A percentile compares a stretch with the other conserved stretches of the same genome.
These are phyloP conservation scores for Collybia nuda DNA, from an alignment of 768 basidiomycete species.

Conservation along the genomic window DNA sequence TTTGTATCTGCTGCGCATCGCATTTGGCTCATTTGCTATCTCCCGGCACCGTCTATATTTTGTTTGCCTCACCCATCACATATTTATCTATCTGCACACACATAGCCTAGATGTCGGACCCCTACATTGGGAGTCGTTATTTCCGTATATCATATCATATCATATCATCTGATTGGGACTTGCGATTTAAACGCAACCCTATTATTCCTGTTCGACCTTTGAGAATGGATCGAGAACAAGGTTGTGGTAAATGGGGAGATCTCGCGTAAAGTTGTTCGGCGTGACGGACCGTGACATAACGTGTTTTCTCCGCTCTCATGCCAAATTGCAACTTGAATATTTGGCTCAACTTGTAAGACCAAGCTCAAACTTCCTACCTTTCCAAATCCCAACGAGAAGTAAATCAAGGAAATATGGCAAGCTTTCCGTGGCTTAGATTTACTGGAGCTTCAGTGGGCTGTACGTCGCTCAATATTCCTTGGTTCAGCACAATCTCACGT, in stretches of 20 bases:
- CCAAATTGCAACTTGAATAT: not conserved
- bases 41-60: constrained; percentile 5
- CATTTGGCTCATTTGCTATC: not conserved
- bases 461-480: constrained; percentile 31
- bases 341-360: not conserved
- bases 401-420: constrained; percentile 30
- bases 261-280: not conserved
- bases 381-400: constrained; percentile 1
- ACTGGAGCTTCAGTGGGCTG: constrained; percentile 43
- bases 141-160: no score
- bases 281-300: constrained; percentile 12
- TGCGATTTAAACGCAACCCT: not conserved
- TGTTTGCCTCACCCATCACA: not conserved
- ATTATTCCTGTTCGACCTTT: not conserved
- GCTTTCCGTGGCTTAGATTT: constrained; percentile 61
- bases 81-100: not conserved
- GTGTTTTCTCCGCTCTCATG: constrained; percentile 5
- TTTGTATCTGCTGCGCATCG: not conserved
- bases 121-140: no score
- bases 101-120: not conserved
- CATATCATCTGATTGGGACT: no score
- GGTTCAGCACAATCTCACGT: not conserved
- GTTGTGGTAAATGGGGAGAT: not conserved
- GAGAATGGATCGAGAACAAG: not conserved
- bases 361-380: constrained; percentile 1